These are phyloP conservation scores for Pulveroboletus sp. DNA, from an alignment of 768 basidiomycete species.

Conservation along the genomic window DNA sequence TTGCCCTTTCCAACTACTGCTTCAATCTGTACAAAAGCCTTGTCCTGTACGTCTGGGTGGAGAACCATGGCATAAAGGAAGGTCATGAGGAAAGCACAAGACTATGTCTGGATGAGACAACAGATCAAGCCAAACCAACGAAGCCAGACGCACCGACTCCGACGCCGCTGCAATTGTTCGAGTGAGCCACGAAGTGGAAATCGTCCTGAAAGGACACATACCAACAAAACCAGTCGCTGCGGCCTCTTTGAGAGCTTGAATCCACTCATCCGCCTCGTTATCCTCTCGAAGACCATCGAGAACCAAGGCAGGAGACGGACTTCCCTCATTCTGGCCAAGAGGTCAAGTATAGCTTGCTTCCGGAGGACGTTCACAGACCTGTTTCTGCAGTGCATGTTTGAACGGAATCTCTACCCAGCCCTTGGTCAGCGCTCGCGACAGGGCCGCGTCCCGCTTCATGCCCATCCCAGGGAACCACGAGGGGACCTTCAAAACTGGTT, in stretches of 20 bases:
- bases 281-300: slow-evolving; percentile 11
- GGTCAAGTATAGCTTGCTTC: background rate
- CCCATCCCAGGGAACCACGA: slow-evolving; percentile 19
- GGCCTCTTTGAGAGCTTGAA: slow-evolving; percentile 12
- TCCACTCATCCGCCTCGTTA: background rate
- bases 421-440: slow-evolving; percentile 2
- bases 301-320: slow-evolving; percentile 13
- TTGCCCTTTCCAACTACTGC: slow-evolving; percentile 17
- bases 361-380: slow-evolving; percentile 17
- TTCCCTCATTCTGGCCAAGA: slow-evolving; percentile 6
- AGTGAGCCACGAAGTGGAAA: background rate
- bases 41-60: slow-evolving; percentile 18
- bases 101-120: slow-evolving; percentile 3
- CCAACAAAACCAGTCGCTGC: slow-evolving; percentile 17
- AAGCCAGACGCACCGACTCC: slow-evolving; percentile 11
- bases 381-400: slow-evolving; percentile 22
- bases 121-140: background rate
- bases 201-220: background rate
- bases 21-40: slow-evolving; percentile 15
- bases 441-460: slow-evolving; percentile 11
- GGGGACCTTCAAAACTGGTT: slow-evolving; percentile 14
- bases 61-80: slow-evolving; percentile 17
- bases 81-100: slow-evolving; percentile 2
- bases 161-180: slow-evolving; percentile 6
- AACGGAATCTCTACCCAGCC: slow-evolving; percentile 26